Evolutionary conservation across 169 alveolate genomes (phyloP), one percentile per base, ranked within the genome.

Genomic region (Cystoisospora suis): DNA sequence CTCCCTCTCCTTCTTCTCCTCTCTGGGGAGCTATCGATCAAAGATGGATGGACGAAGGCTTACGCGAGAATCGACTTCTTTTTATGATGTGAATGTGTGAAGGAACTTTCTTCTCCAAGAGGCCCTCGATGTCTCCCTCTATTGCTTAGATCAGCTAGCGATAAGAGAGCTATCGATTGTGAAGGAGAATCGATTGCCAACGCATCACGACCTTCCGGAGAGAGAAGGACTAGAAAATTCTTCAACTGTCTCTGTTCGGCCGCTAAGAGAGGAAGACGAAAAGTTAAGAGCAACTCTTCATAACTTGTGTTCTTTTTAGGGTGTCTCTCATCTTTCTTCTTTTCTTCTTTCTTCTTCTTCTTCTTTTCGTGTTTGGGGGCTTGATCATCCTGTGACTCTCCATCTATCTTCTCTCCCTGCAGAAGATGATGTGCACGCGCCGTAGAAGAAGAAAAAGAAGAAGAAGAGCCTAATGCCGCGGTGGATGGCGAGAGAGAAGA

Each of bases 241-340:
- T 72, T 72, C 47, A 72, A 79, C 87, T 87, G 91, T 46, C 80
- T 59, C 87, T 87, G 91, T 79, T 81, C 65, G 85, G 58, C 79
- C 0, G 91, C 91, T 40, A 87, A 87, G 36, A 87, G 80, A 34
- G 91, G 91, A 44, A 87, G 81, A 40, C 70, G 44, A 17, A 9
- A 36, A n/a, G 77, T 44, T 44, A 44, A 0, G 6, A 44, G 7
- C 42, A 44, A 5, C n/a, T 20, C 5, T 20, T 65, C 77, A 9
- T 65, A n/a, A n/a, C n/a, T n/a, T n/a, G n/a, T n/a, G n/a, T 53
- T 23, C 65, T 53, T 12, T 53, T 53, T 12, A 12, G 12, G 65
- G 65, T 53, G 65, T 23, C 23, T 12, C 23, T 23, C 29, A 12
- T 53, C 29, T 23, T 53, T 12, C 65, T 53, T 12, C 65, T 53